Evolutionary conservation across 1,284 basidiomycete species (phyloP).

Genomic region (Fomitopsis palustris): DNA sequence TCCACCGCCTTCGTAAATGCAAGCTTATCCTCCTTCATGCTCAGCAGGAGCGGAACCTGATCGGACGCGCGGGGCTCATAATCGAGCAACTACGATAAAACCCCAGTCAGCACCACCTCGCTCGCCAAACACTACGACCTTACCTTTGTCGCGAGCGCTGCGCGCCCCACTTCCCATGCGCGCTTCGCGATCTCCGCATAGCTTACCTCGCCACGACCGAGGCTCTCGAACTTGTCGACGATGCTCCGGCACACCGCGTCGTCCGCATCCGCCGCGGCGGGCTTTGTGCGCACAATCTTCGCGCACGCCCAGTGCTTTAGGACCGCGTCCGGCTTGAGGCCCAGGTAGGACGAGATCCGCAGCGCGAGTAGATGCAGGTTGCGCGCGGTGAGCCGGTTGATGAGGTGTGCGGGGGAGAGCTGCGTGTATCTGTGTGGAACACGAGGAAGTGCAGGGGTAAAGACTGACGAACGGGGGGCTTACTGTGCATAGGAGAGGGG

Average conservation of each 20-base stretch:
- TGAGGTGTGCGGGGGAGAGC: constrained; percentile 73
- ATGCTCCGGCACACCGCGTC: constrained; percentile 80
- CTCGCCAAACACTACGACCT: neutral
- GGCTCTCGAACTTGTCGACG: constrained; percentile 80
- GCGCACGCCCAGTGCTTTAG: constrained; percentile 95
- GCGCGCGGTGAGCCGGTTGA: constrained; percentile 81
- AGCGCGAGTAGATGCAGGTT: constrained; percentile 91
- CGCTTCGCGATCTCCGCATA: constrained; percentile 94
- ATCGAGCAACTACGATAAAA: constrained; percentile 71
- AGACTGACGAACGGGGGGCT: constrained; percentile 19
- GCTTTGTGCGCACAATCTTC: constrained; percentile 77
- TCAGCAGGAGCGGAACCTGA: constrained; percentile 88
- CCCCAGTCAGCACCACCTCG: constrained; percentile 10
- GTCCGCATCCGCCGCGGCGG: constrained; percentile 60
- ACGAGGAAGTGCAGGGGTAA: neutral
- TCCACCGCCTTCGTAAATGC: constrained; percentile 91
- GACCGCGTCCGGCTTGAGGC: constrained; percentile 82
- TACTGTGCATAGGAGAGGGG: constrained; percentile 92
- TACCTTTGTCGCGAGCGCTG: constrained; percentile 86
- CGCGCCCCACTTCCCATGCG: constrained; percentile 90
- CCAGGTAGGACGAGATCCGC: constrained; percentile 84
- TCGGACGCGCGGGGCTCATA: constrained; percentile 88
- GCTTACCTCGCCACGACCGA: constrained; percentile 74
- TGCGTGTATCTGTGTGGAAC: constrained; percentile 63
- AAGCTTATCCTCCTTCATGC: constrained; percentile 92